Base-by-base conservation (phyloP, 805 yeast genomes). In the Lipomyces spencermartinsiae region DNA sequence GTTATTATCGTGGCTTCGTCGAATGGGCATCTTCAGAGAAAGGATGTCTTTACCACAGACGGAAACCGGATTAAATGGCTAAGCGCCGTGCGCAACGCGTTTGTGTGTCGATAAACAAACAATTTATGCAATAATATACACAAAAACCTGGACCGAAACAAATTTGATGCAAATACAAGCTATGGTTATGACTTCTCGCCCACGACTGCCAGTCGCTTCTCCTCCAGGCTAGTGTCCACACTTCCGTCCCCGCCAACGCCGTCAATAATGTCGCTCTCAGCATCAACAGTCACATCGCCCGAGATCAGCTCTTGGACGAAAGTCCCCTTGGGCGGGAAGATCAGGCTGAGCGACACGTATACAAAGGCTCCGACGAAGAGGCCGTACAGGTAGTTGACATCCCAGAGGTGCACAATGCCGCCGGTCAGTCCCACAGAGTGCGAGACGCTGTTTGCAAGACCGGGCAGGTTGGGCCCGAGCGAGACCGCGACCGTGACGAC, bases 401-500 rank as follows among this genome's bases (percentile, higher is more conserved):
- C 74, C 70, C 73, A 73, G 22, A 74, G 49, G 58, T 73, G 75
- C n/a, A 66, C 62, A 31, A 70, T 69, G 16, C 75, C 75, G 14
- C 68, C 69, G 12, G 63, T 25, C 55, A 73, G 53, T 37, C 49
- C 49, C 14, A 70, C 19, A 9, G 46, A 39, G 29, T 57, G 53
- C 14, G n/a, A 3, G 33, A 73, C 76, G 22, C 71, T 73, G 62
- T 68, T 53, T 19, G 74, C 74, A 14, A 74, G 69, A 46, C 76
- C 76, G 39, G 76, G 76, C 43, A 74, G 58, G 64, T 72, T 72
- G 19, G 76, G 76, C 10, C 59, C 61, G 58, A 64, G 35, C 29
- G 69, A 35, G 31, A 73, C 64, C 25, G 64, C 19, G 63, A 80
- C 83, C 4, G 83, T 78, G 8, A 78, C 65, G 9, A 81, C 65